Base-by-base conservation (phyloP, 1,139 yeast species). In the Geotrichum klebahnii region DNA sequence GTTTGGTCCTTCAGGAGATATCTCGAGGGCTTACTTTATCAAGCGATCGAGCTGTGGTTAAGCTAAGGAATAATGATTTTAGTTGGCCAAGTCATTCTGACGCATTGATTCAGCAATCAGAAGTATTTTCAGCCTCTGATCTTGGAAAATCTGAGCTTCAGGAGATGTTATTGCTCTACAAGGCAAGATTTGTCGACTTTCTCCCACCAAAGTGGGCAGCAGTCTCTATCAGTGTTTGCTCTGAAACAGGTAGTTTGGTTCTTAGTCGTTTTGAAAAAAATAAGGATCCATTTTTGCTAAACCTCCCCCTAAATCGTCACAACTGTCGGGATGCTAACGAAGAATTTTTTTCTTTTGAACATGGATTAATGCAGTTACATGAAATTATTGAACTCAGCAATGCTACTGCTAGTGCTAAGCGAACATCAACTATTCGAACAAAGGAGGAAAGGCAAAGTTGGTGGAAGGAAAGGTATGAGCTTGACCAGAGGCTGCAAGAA, bases 381-480 rank as follows among this genome's bases (percentile, higher is more conserved):
- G 60, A 65, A 0, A 81, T 89, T 9, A 82, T 88, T 24, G 57
- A 64, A 0, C 73, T 74, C 44, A 87, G 94, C 61, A 80, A 84
- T 56, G 60, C 66, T 2, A 78, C 89, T 0, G 84, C 95, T 0
- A 67, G 63, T 14, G 52, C 54, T 2, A 62, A 65, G 12, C 54
- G 61, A 17, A 59, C 62, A 1, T 56, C 20, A 57, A 59, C 62
- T 8, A 75, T 81, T 3, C 67, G 64, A n/a, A 76, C 87, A 0
- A 75, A 77, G 45, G 84, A 80, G 35, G 84, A 82, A 40, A 73
- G 92, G 51, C 76, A 75, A 42, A 61, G 68, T 5, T 90, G 97
- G 96, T 92, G 97, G 96, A 74, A 74, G 45, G 69, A 73, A 34
- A 70, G 97, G 46, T 80, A 79, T 53, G 68, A 68, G 0, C 69